Evolutionary conservation across 768 basidiomycete genomes (phyloP).

Genomic region (Collybia nuda): DNA sequence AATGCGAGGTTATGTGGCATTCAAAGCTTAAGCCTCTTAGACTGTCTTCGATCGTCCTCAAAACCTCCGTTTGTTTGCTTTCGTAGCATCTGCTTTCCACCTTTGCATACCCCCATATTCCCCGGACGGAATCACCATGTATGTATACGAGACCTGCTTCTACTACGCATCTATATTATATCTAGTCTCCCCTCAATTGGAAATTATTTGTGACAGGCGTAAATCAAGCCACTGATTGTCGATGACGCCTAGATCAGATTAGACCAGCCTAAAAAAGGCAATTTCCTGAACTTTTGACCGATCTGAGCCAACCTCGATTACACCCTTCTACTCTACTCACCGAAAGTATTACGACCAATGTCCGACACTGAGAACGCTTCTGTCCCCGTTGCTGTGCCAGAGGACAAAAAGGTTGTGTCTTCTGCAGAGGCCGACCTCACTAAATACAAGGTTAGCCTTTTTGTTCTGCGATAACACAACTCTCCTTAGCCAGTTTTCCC

Average conservation of each 20-base stretch:
- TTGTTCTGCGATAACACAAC: slow-evolving; percentile 12
- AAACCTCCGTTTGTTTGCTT: not conserved
- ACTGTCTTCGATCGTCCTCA: not conserved
- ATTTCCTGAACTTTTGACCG: not conserved
- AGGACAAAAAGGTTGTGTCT: slow-evolving; percentile 51
- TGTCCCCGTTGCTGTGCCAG: slow-evolving; percentile 25
- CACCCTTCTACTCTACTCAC: slow-evolving; percentile 8
- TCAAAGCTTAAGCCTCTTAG: slow-evolving; percentile 31
- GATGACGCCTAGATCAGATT: slow-evolving; percentile 1
- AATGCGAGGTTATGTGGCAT: slow-evolving; percentile 56
- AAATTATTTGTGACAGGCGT: no score
- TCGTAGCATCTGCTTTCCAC: no score
- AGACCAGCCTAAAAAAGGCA: slow-evolving; percentile 4
- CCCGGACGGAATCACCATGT: slow-evolving; percentile 4
- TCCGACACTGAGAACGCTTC: slow-evolving; percentile 56
- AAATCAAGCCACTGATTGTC: not conserved
- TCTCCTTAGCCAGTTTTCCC: slow-evolving; percentile 15
- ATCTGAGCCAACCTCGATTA: not conserved
- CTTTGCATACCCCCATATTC: not conserved
- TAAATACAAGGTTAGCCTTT: slow-evolving; percentile 73
- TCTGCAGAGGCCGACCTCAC: slow-evolving; percentile 75
- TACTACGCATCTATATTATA: not conserved
- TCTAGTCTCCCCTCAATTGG: no score
- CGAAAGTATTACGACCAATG: slow-evolving; percentile 38
- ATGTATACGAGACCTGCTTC: not conserved